These are phyloP conservation scores for Macrophomina pseudophaseolina DNA, from an alignment of 2,329 filamentous ascomycete species.

Conservation along the genomic window DNA sequence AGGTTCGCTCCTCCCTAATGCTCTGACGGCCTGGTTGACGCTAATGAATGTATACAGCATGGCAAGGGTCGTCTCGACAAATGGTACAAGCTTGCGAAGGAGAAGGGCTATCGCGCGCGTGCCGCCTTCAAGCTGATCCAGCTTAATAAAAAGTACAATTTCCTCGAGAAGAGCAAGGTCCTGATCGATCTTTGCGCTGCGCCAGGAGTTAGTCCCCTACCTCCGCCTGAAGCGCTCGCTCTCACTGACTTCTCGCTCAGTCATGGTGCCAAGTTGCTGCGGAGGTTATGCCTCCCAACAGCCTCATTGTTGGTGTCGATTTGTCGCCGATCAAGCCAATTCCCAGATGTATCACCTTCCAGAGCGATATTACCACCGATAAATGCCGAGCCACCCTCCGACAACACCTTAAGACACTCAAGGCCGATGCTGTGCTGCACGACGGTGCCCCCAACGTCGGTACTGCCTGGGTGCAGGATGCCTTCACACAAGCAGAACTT, in stretches of 20 bases:
- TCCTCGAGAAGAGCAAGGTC: constrained; percentile 95
- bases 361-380: constrained; percentile 96
- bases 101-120: constrained; percentile 94
- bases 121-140: constrained; percentile 98
- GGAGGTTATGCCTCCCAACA: constrained; percentile 89
- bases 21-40: constrained; percentile 1
- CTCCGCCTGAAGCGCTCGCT: not conserved
- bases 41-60: constrained; percentile 59
- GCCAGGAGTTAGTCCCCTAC: constrained; percentile 70
- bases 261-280: constrained; percentile 97
- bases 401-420: constrained; percentile 91
- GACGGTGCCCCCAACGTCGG: constrained; percentile 98
- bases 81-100: constrained; percentile 98
- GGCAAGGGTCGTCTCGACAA: constrained; percentile 98
- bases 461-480: constrained; percentile 97
- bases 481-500: constrained; percentile 95
- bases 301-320: constrained; percentile 93
- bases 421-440: constrained; percentile 93
- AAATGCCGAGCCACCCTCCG: constrained; percentile 91
- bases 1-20: constrained; percentile 50
- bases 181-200: constrained; percentile 96
- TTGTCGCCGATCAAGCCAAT: constrained; percentile 95
- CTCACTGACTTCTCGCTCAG: constrained; percentile 46
- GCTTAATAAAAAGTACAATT: constrained; percentile 98
- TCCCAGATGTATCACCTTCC: constrained; percentile 90